Base-by-base conservation (phyloP, 768 basidiomycete species). In the Collybiopsis confluens region DNA sequence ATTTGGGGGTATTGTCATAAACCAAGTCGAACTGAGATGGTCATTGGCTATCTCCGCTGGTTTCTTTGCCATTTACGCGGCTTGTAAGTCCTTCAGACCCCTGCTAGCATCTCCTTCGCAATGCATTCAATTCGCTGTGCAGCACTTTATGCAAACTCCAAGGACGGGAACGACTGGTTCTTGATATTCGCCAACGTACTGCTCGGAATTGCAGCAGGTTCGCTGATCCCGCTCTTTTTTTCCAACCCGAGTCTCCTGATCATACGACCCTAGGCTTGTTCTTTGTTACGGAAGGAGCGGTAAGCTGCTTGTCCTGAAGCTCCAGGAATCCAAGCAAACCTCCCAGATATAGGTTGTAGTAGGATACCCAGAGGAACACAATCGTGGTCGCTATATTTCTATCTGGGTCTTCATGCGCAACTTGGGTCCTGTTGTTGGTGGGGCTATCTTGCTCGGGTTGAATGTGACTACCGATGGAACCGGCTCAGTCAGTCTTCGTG, bases 361-460 rank as follows among this genome's bases (percentile, higher is more conserved):
- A 13, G 45, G 45, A 27, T 47, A 47, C 16, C 45, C 45, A 13
- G 45, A 47, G 11, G 27, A 27, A 24, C 35, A 27, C 23, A 30
- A 47, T 20, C 45, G 45, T 18, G 45, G 45, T 20, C 45, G 45
- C 9, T 47, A 47, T 35, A 47, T 47, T 18, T 47, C 24, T 2
- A 13, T 30, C 27, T 47, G 45, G 45, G 45, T 47, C n/a, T 47
- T 47, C 45, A 47, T 47, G 26, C 27, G 30, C 27, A 47, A 47
- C 27, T 28, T 47, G 4, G 45, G 45, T 24, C 45, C 26, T 2
- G 16, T 47, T 4, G 45, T 47, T 9, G 45, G 26, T 18, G 45
- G 45, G 18, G 45, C 45, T 7, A 47, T 47, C 27, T 10, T 47
- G 18, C 45, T 47, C 11, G 45, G 45, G 18, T 27, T 47, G 23